Evolutionary conservation across 495 filamentous ascomycete genomes (phyloP).

Genomic region (Lasiosphaeriaceae sp.): DNA sequence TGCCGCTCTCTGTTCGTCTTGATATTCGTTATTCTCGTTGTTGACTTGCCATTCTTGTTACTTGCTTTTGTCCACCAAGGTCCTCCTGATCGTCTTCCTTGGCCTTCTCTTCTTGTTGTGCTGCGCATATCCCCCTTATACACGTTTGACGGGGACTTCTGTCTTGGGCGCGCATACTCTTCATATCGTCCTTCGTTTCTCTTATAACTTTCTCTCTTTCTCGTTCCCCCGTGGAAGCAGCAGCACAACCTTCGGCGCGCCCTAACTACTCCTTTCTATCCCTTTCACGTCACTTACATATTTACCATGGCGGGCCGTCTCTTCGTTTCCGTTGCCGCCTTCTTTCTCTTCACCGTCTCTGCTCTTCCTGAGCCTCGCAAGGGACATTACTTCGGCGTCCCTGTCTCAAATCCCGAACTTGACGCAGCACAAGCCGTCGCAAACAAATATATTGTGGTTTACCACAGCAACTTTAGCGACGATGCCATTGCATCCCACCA

Average conservation of each 20-base stretch:
- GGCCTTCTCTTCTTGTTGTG: conserved; percentile 12
- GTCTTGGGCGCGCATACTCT: background rate
- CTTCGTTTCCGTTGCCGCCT: conserved; percentile 21
- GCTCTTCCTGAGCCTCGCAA: conserved; percentile 24
- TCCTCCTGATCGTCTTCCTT: conserved; percentile 7
- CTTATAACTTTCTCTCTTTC: conserved; percentile 7
- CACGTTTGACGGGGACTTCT: conserved; percentile 5
- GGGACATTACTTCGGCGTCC: conserved; percentile 33
- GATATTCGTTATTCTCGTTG: conserved; percentile 8
- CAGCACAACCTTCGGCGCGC: background rate
- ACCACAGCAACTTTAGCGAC: conserved; percentile 41
- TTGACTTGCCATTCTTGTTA: conserved; percentile 10
- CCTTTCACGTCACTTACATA: background rate
- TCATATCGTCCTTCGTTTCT: background rate
- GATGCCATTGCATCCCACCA: conserved; percentile 39
- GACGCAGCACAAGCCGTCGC: conserved; percentile 37
- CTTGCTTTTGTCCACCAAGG: conserved; percentile 1
- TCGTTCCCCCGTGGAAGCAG: background rate
- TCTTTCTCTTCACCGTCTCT: conserved; percentile 30
- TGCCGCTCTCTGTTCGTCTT: conserved; percentile 8
- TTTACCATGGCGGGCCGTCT: conserved; percentile 28
- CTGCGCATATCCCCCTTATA: conserved; percentile 23
- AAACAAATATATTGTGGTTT: conserved; percentile 49
- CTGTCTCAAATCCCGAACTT: conserved; percentile 40
- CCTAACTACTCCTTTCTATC: conserved; percentile 8